A percentile compares a stretch with the other conserved stretches of the same genome.
Evolutionary conservation across 148 eudicot genomes (phyloP).

Genomic region (Rhododendron ovatum): DNA sequence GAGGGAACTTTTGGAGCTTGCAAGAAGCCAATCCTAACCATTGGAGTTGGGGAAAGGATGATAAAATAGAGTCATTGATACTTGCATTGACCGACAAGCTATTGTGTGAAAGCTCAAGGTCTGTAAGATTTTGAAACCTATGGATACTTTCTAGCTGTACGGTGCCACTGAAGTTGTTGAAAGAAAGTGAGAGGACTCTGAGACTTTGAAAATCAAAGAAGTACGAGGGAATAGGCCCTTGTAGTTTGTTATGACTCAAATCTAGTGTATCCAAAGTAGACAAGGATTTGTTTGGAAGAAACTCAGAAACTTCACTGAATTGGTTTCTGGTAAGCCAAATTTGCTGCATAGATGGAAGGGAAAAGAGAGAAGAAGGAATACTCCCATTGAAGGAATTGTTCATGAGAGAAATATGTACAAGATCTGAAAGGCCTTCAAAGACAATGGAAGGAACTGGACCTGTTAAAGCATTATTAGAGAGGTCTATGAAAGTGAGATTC

Average conservation of each 20-base stretch:
- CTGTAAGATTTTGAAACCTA: conserved; percentile 16
- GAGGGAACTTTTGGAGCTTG: conserved; percentile 25
- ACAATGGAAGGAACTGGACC: conserved; percentile 31
- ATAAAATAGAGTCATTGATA: conserved; percentile 1
- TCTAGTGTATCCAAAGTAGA: conserved; percentile 35
- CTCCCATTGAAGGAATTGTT: conserved; percentile 37
- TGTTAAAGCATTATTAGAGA: conserved; percentile 34
- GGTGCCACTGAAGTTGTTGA: conserved; percentile 34
- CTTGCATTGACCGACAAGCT: conserved; percentile 12
- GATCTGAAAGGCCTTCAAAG: conserved; percentile 33
- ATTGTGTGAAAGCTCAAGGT: conserved; percentile 34
- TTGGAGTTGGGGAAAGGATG: conserved; percentile 15
- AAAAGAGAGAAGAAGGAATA: conserved; percentile 40
- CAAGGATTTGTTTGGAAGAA: conserved; percentile 3
- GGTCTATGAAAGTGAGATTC: conserved; percentile 28
- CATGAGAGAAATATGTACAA: conserved; percentile 25
- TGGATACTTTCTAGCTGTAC: conserved; percentile 14
- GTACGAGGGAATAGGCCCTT: conserved; percentile 22
- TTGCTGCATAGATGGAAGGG: conserved; percentile 20
- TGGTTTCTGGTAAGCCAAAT: conserved; percentile 27
- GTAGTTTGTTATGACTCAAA: conserved; percentile 34
- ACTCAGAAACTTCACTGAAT: conserved; percentile 19
- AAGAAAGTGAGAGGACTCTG: conserved; percentile 18
- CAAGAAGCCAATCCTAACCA: conserved; percentile 34
- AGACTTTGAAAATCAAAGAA: conserved; percentile 22